phyloP scores from a whole-genome alignment of 352 stramenopile genomes.

The Phytophthora citricola region DNA sequence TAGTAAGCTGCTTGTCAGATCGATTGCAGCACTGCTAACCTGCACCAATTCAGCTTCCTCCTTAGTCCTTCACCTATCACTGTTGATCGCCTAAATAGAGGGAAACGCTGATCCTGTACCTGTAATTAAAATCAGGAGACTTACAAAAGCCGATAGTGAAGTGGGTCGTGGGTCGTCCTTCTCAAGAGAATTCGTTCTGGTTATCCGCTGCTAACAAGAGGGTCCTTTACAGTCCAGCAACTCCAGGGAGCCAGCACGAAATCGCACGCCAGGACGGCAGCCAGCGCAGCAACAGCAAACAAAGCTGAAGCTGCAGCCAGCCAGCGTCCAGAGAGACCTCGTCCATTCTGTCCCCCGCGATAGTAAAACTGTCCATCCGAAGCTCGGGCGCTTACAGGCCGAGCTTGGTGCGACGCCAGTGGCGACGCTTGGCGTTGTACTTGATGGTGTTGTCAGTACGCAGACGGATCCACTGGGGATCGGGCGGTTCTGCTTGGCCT shows the following conservation, averaged over 20 bases:
- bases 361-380: conserved; percentile 29
- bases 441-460: conserved; percentile 99
- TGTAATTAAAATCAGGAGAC: neutral
- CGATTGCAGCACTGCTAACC: neutral
- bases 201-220: conserved; percentile 40
- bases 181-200: conserved; percentile 46
- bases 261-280: conserved; percentile 21
- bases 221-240: conserved; percentile 28
- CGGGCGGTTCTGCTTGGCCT: conserved; percentile 99
- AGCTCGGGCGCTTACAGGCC: conserved; percentile 94
- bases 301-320: neutral
- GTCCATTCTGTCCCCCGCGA: conserved; percentile 26
- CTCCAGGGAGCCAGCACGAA: conserved; percentile 30
- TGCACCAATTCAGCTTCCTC: no score
- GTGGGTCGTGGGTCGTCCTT: conserved; percentile 27
- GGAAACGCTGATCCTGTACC: no score
- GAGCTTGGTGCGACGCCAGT: conserved; percentile 99
- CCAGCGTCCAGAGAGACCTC: conserved; percentile 24
- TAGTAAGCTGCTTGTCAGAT: neutral
- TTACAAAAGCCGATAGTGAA: conserved; percentile 1
- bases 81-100: no score
- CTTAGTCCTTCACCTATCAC: no score
- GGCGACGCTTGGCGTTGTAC: conserved; percentile 99
- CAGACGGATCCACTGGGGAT: conserved; percentile 99
- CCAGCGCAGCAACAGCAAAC: neutral